Percentiles rank a stretch among this genome's conserved stretches.
Conservation (phyloP, 306 rosid genomes). For the Corylus heterophylla region DNA sequence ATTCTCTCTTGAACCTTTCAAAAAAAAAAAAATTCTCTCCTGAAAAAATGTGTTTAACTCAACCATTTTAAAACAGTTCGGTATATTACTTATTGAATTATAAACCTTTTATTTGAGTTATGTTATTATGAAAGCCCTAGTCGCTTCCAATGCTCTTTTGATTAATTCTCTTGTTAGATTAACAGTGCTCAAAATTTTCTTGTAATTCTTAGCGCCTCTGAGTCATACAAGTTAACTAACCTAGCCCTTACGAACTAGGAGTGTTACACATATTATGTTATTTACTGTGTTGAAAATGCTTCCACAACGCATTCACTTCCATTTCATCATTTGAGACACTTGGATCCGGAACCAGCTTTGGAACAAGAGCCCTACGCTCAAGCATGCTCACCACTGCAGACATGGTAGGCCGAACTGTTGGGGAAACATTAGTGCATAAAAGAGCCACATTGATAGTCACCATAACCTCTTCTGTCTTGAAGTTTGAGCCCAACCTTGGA, state of each 20-base stretch:
- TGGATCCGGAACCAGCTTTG: conserved; percentile 21
- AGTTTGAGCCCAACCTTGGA: conserved; percentile 39
- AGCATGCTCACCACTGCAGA: conserved; percentile 51
- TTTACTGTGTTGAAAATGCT: conserved; percentile 16
- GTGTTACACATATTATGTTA: background rate
- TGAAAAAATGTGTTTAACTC: too few relatives aligned
- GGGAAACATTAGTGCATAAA: conserved; percentile 32
- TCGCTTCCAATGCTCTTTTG: too few relatives aligned
- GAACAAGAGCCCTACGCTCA: conserved; percentile 33
- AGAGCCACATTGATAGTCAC: conserved; percentile 38
- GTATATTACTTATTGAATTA: too few relatives aligned
- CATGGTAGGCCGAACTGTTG: conserved; percentile 46
- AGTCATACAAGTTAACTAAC: too few relatives aligned
- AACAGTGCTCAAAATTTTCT: too few relatives aligned
- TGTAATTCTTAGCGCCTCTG: too few relatives aligned
- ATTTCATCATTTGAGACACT: conserved; percentile 17
- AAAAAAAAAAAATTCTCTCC: too few relatives aligned
- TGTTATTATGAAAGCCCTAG: too few relatives aligned
- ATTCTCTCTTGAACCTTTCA: too few relatives aligned
- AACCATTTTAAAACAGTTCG: too few relatives aligned
- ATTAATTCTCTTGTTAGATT: too few relatives aligned
- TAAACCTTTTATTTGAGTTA: too few relatives aligned
- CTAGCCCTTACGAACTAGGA: background rate
- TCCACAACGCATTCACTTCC: conserved; percentile 12
- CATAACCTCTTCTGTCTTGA: conserved; percentile 28